phyloP scores from a whole-genome alignment of 2,329 filamentous ascomycete species.

The Diaporthe humulicola region DNA sequence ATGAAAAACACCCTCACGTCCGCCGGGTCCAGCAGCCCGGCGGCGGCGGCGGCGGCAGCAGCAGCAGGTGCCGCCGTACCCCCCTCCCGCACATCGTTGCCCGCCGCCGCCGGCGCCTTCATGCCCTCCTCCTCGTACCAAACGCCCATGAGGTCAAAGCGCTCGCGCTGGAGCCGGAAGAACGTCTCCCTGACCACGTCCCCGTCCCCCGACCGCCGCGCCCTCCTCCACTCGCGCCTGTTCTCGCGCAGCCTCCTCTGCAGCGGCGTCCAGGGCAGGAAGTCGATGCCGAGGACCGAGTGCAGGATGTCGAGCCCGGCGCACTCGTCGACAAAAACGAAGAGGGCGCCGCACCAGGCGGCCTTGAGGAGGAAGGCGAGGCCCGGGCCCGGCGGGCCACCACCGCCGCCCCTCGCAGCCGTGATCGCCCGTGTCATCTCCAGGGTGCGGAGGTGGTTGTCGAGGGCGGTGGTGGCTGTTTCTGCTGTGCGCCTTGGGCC shows the following conservation, averaged over 20 bases:
- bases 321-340: not conserved
- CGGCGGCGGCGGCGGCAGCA: no score
- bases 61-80: no score
- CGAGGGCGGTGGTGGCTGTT: no score
- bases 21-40: not conserved
- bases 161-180: not conserved
- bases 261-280: not conserved
- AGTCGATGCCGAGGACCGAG: not conserved
- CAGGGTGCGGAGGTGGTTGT: no score
- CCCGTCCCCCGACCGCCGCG: not conserved
- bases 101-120: not conserved
- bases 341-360: not conserved
- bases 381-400: not conserved
- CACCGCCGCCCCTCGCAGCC: accelerated
- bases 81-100: no score
- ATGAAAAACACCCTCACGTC: not conserved
- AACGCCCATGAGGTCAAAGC: not conserved
- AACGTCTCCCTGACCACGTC: not conserved
- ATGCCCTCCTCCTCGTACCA: not conserved
- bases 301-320: not conserved
- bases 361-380: not conserved
- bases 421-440: no score
- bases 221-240: not conserved
- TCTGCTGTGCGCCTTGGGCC: not conserved
- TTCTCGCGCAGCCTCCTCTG: not conserved